Evolutionary conservation across 2,329 filamentous ascomycete genomes (phyloP).

Genomic region (Diaporthe australafricana): DNA sequence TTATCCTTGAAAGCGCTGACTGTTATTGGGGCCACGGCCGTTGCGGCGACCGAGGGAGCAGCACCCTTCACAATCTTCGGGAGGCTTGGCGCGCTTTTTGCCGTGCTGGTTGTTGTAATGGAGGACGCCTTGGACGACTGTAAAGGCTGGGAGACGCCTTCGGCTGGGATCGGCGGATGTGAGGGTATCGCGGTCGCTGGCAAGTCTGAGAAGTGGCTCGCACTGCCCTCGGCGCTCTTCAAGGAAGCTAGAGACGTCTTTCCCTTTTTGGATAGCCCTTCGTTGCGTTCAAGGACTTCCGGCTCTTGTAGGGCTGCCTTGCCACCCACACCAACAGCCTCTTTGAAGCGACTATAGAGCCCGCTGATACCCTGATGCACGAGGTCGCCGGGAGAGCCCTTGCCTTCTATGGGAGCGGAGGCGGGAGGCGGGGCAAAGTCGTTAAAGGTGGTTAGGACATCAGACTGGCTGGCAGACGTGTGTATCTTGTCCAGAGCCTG

Average conservation of each 20-base stretch:
- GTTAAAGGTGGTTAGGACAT: slow-evolving; percentile 91
- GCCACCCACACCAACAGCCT: slow-evolving; percentile 80
- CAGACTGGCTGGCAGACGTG: slow-evolving; percentile 85
- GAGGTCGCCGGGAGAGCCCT: slow-evolving; percentile 76
- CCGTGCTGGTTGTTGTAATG: slow-evolving; percentile 59
- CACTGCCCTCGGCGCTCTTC: slow-evolving; percentile 41
- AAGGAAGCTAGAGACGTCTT: slow-evolving; percentile 44
- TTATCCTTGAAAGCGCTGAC: slow-evolving; percentile 61
- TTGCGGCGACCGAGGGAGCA: slow-evolving; percentile 55
- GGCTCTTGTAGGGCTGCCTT: slow-evolving; percentile 45
- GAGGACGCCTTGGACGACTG: slow-evolving; percentile 62
- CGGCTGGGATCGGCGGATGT: slow-evolving; percentile 38
- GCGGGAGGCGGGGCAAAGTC: slow-evolving; percentile 82
- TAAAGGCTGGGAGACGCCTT: slow-evolving; percentile 54
- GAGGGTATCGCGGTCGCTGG: slow-evolving; percentile 42
- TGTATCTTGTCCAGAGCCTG: slow-evolving; percentile 89
- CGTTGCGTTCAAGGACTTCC: slow-evolving; percentile 56
- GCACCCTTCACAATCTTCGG: slow-evolving; percentile 56
- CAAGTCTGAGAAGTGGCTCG: slow-evolving; percentile 28
- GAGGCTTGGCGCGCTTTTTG: slow-evolving; percentile 52
- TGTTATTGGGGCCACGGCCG: slow-evolving; percentile 61
- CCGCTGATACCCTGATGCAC: slow-evolving; percentile 90
- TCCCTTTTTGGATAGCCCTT: slow-evolving; percentile 40
- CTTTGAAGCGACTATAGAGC: slow-evolving; percentile 86
- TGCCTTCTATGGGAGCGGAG: slow-evolving; percentile 71